A percentile compares a stretch with the other conserved stretches of the same genome.
Conservation (phyloP, 2,329 filamentous ascomycete species). For the Acephala macrosclerotiorum region DNA sequence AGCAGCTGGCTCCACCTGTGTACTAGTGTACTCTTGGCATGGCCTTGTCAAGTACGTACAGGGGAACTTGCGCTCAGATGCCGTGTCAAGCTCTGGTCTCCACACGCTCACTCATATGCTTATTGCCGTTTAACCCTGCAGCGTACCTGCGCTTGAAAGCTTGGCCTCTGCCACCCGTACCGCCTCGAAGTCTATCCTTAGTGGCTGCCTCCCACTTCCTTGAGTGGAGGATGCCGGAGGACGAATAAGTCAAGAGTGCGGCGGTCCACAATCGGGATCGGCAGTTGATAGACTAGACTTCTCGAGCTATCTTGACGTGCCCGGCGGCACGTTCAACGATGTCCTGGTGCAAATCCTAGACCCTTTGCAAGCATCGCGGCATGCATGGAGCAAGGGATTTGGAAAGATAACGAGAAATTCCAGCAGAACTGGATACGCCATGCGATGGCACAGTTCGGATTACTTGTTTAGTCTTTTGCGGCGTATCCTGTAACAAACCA, state of each 20-base stretch:
- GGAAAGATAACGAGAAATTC: neutral
- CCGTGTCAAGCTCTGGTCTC: neutral
- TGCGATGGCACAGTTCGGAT: neutral
- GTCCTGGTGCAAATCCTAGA: neutral
- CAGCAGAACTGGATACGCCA: neutral
- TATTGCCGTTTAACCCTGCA: neutral
- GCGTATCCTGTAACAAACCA: neutral
- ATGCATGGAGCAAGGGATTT: neutral
- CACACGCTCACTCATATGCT: neutral
- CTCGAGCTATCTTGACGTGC: neutral
- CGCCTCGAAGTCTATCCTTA: neutral
- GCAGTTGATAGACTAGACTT: neutral
- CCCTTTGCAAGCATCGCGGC: neutral
- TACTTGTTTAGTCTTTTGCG: neutral
- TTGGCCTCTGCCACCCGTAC: neutral
- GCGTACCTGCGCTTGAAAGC: neutral
- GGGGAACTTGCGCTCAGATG: neutral
- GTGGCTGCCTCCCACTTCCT: neutral
- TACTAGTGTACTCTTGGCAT: too few relatives aligned
- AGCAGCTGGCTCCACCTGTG: too few relatives aligned
- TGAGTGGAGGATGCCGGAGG: neutral
- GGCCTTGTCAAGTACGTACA: neutral
- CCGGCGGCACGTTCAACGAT: neutral
- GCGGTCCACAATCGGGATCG: conserved; percentile 2
- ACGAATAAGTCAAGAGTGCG: neutral